Evolutionary conservation across 176 grass and related monocot genomes (phyloP).

Genomic region (Triticum timopheevii): DNA sequence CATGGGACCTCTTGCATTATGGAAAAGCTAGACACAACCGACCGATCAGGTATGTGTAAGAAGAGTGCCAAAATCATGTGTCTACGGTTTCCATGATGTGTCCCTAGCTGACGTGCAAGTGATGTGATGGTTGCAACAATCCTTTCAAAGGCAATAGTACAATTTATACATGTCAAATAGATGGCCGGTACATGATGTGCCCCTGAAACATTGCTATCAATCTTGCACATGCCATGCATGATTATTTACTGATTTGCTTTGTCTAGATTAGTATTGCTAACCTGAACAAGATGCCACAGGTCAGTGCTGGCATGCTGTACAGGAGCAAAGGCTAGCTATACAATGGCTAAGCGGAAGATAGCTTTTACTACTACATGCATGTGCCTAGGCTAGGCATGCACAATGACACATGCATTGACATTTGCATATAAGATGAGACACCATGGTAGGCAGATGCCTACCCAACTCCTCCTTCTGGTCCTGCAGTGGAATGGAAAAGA

Average conservation of each 20-base stretch:
- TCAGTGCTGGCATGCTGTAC: background rate
- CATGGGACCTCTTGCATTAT: constrained; percentile 21
- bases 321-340: background rate
- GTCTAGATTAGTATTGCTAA: background rate
- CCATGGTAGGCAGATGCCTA: constrained; percentile 35
- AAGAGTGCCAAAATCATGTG: constrained; percentile 6
- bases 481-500: constrained; percentile 36
- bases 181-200: background rate
- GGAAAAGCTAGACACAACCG: constrained; percentile 29
- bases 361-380: constrained; percentile 18
- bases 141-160: background rate
- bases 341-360: background rate
- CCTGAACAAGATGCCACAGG: background rate
- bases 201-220: background rate
- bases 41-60: constrained; percentile 13
- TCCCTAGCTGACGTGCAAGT: constrained; percentile 4
- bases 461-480: constrained; percentile 25
- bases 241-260: background rate
- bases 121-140: constrained; percentile 35
- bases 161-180: background rate
- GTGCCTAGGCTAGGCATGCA: constrained; percentile 12
- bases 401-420: constrained; percentile 21
- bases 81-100: background rate
- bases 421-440: constrained; percentile 37
- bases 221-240: background rate